phyloP scores from a whole-genome alignment of 148 eudicot species.

The Chenopodium berlandieri region DNA sequence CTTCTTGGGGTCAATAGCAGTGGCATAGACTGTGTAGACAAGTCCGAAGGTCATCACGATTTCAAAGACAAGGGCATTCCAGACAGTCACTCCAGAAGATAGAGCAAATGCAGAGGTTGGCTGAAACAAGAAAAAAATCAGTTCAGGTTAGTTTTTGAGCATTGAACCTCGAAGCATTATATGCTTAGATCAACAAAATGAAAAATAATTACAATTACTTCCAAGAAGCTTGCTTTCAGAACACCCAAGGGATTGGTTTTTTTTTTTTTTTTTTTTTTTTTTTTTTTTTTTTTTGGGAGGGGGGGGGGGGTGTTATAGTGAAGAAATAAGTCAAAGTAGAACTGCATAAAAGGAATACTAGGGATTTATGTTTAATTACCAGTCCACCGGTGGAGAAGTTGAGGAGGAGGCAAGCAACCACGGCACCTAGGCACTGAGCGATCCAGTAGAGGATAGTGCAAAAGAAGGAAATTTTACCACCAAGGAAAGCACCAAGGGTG shows the following conservation, averaged over 20 bases:
- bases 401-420: conserved; percentile 76
- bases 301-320: background rate
- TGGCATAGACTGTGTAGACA: conserved; percentile 81
- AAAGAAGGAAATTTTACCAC: conserved; percentile 59
- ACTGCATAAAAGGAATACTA: background rate
- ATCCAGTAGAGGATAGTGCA: conserved; percentile 56
- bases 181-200: background rate
- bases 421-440: conserved; percentile 73
- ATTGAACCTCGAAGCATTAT: background rate
- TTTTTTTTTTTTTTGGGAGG: background rate
- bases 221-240: no score
- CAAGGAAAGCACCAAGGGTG: conserved; percentile 73
- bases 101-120: conserved; percentile 77
- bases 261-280: no score
- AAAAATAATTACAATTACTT: no score
- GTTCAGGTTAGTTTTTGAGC: background rate
- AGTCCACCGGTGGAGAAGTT: conserved; percentile 63
- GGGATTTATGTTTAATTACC: conserved; percentile 31
- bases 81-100: conserved; percentile 57
- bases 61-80: conserved; percentile 84
- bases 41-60: conserved; percentile 89
- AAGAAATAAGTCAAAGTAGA: background rate
- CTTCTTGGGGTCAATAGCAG: conserved; percentile 81
- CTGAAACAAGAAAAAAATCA: conserved; percentile 30
- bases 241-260: no score